Evolutionary conservation across 1,139 yeast genomes (phyloP).

Genomic region (Diutina scorzettiae): DNA sequence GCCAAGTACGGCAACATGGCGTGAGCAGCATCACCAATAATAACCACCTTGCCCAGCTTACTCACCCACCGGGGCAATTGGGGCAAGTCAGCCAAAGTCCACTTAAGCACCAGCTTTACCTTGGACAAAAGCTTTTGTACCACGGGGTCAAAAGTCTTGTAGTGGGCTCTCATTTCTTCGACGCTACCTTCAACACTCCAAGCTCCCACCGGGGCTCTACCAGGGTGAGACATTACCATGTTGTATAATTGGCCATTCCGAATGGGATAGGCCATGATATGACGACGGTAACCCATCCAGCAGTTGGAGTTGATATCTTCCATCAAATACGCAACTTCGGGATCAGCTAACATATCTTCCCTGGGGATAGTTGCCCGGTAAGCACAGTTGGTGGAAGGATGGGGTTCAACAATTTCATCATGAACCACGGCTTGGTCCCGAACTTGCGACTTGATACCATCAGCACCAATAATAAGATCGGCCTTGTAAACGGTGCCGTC

Average conservation of each 20-base stretch:
- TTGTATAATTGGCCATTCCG: conserved; percentile 9
- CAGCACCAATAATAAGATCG: conserved; percentile 26
- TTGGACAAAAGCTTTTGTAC: conserved; percentile 13
- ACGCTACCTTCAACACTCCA: conserved; percentile 4
- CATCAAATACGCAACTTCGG: conserved; percentile 14
- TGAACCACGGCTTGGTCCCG: conserved; percentile 10
- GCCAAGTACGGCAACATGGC: conserved; percentile 8
- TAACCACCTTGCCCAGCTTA: conserved; percentile 7
- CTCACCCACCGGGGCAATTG: conserved; percentile 15
- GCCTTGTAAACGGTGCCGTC: conserved; percentile 15
- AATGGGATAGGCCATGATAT: conserved; percentile 20
- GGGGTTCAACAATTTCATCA: conserved; percentile 10
- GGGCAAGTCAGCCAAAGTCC: conserved; percentile 18
- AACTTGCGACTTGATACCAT: conserved; percentile 21
- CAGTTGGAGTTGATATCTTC: conserved; percentile 18
- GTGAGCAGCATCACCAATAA: conserved; percentile 8
- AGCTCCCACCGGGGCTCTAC: conserved; percentile 14
- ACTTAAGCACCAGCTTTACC: conserved; percentile 15
- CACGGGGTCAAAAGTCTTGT: conserved; percentile 20
- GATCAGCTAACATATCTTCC: conserved; percentile 13
- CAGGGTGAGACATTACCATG: conserved; percentile 14
- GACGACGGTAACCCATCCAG: conserved; percentile 23
- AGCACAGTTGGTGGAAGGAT: conserved; percentile 18
- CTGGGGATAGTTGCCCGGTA: conserved; percentile 15
- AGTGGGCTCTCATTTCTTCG: conserved; percentile 16